Evolutionary conservation across 2,329 filamentous ascomycete species (phyloP).

Genomic region (Hymenoscyphus repandus): DNA sequence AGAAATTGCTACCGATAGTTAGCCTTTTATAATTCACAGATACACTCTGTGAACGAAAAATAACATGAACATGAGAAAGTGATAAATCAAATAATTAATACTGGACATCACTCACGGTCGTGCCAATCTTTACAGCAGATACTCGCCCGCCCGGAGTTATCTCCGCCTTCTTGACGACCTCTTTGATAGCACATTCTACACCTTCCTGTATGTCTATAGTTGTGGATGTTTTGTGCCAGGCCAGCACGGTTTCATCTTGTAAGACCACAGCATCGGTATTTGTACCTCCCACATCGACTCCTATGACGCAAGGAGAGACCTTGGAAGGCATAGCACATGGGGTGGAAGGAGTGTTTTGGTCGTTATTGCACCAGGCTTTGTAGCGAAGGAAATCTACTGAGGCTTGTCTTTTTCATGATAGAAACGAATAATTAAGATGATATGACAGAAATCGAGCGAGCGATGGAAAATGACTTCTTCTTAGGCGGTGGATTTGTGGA

Average conservation of each 20-base stretch:
- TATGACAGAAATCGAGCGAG: too few species aligned
- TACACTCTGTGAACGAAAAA: too few species aligned
- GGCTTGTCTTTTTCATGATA: background rate
- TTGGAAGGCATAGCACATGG: slow-evolving; percentile 19
- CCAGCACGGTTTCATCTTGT: slow-evolving; percentile 27
- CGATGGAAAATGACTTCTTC: too few species aligned
- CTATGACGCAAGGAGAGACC: slow-evolving; percentile 24
- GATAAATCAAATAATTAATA: too few species aligned
- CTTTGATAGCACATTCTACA: slow-evolving; percentile 41
- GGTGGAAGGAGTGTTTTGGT: background rate
- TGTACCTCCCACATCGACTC: slow-evolving; percentile 54
- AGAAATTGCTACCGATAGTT: slow-evolving; percentile 37
- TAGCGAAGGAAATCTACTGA: background rate
- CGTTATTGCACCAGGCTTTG: slow-evolving; percentile 6
- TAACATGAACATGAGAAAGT: too few species aligned
- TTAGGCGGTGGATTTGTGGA: too few species aligned
- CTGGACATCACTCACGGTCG: slow-evolving; percentile 20
- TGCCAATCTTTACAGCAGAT: slow-evolving; percentile 44
- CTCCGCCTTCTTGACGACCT: slow-evolving; percentile 36
- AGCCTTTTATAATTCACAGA: background rate
- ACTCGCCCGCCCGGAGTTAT: slow-evolving; percentile 35
- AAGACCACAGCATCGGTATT: slow-evolving; percentile 41
- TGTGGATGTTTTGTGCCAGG: slow-evolving; percentile 44
- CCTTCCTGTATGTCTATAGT: slow-evolving; percentile 46
- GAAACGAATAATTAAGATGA: too few species aligned